Percentiles rank a stretch among this genome's conserved stretches.
Evolutionary conservation across 257 asterid genomes (phyloP).

Genomic region (Solanum peruvianum): DNA sequence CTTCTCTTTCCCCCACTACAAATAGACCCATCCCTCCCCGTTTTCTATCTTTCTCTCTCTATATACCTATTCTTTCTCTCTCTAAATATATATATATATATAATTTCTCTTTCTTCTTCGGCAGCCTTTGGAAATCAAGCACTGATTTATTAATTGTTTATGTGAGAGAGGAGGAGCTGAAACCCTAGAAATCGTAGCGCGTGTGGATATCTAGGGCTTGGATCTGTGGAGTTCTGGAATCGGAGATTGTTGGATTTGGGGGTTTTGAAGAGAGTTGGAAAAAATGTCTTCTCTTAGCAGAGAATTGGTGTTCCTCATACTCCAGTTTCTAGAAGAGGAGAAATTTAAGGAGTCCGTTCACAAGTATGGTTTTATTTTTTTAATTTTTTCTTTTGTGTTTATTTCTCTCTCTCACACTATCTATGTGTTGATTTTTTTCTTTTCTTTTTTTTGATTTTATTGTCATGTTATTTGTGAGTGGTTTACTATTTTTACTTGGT

Average conservation of each 20-base stretch:
- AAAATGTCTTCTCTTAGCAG: conserved; percentile 89
- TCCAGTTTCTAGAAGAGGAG: conserved; percentile 95
- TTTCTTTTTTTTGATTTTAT: neutral
- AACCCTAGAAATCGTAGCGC: conserved; percentile 51
- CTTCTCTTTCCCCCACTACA: neutral
- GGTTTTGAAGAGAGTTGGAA: neutral
- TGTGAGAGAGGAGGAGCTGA: conserved; percentile 1
- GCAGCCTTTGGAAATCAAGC: neutral
- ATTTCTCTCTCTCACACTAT: neutral
- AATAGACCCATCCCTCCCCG: neutral
- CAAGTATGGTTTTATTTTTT: conserved; percentile 28
- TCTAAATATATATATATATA: neutral
- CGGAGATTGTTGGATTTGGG: conserved; percentile 17
- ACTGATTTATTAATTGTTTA: neutral
- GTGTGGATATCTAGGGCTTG: conserved; percentile 30
- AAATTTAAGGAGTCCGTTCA: conserved; percentile 94
- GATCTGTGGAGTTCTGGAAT: conserved; percentile 27
- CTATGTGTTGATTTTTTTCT: neutral
- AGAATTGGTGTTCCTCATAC: conserved; percentile 90
- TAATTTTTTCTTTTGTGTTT: neutral
- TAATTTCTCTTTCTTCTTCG: conserved; percentile 2
- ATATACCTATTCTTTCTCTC: neutral
- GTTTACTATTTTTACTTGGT: neutral
- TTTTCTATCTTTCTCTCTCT: conserved; percentile 4
- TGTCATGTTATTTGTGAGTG: neutral